These are phyloP conservation scores for Colletotrichum spinosum DNA, from an alignment of 2,329 filamentous ascomycete genomes.

Conservation along the genomic window DNA sequence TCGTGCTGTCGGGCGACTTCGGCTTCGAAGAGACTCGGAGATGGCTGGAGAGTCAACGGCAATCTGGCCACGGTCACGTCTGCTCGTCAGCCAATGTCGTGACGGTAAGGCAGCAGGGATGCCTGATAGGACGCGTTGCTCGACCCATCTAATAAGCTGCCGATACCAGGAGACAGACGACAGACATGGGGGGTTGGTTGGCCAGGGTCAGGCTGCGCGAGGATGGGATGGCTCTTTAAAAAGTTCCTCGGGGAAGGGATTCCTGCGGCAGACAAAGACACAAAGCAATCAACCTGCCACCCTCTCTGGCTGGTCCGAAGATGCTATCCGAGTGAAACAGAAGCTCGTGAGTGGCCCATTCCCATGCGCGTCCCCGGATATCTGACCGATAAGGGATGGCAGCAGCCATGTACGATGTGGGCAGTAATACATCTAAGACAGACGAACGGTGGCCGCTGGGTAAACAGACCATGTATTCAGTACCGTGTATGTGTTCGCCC, in stretches of 20 bases:
- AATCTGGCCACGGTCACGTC: slow-evolving; percentile 12
- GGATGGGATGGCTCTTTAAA: slow-evolving; percentile 8
- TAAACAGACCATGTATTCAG: too few relatives aligned
- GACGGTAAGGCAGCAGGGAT: slow-evolving; percentile 3
- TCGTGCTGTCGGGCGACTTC: too few relatives aligned
- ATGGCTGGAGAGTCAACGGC: neutral
- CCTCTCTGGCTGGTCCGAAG: slow-evolving; percentile 8
- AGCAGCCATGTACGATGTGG: neutral
- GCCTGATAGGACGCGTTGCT: slow-evolving; percentile 13
- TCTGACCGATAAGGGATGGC: slow-evolving; percentile 22
- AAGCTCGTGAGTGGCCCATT: slow-evolving; percentile 17
- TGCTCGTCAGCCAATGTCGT: slow-evolving; percentile 6
- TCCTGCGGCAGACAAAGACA: slow-evolving; percentile 8
- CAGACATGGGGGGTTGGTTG: slow-evolving; percentile 6
- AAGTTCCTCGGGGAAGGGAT: slow-evolving; percentile 27
- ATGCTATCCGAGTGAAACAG: slow-evolving; percentile 7
- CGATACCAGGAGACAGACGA: slow-evolving; percentile 16
- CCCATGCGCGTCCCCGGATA: neutral
- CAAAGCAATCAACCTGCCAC: slow-evolving; percentile 26
- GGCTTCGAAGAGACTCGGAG: neutral
- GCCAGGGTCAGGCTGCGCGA: neutral
- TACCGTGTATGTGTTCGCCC: too few relatives aligned
- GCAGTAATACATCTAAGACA: neutral
- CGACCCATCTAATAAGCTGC: slow-evolving; percentile 29
- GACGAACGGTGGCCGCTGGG: neutral